A percentile compares a stretch with the other conserved stretches of the same genome.
Evolutionary conservation across 2,329 filamentous ascomycete species (phyloP).

Genomic region (Aspergillus costaricaensis): DNA sequence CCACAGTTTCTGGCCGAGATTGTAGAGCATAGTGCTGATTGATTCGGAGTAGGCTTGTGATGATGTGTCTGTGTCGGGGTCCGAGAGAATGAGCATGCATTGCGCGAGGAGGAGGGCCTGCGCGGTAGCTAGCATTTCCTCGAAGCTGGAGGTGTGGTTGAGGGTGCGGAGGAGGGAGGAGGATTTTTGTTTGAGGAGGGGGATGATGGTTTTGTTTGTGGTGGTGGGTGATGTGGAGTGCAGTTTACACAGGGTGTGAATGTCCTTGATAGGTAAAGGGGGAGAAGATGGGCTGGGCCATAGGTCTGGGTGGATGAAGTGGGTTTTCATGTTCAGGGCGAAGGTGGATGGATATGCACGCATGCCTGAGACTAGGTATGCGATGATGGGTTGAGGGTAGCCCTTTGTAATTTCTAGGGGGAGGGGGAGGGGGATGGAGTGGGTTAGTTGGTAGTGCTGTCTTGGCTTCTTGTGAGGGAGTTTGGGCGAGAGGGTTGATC

Average conservation of each 20-base stretch:
- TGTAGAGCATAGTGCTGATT: conserved; percentile 19
- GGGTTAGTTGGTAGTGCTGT: not conserved
- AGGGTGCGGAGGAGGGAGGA: conserved; percentile 15
- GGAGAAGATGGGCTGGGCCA: conserved; percentile 14
- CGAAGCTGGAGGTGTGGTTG: conserved; percentile 20
- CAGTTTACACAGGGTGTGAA: conserved; percentile 24
- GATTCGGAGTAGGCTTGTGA: conserved; percentile 17
- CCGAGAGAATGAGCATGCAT: conserved; percentile 26
- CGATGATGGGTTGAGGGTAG: conserved; percentile 22
- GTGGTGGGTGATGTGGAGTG: conserved; percentile 4
- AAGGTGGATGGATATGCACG: conserved; percentile 21
- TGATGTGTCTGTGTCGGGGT: not conserved
- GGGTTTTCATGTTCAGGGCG: conserved; percentile 21
- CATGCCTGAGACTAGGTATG: conserved; percentile 25
- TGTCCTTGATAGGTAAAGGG: conserved; percentile 19
- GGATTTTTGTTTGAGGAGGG: conserved; percentile 18
- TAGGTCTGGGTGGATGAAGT: conserved; percentile 30
- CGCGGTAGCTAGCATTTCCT: conserved; percentile 26
- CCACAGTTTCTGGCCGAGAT: conserved; percentile 27
- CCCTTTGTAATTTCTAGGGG: conserved; percentile 28
- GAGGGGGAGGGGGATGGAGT: conserved; percentile 14
- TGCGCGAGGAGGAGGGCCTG: conserved; percentile 30
- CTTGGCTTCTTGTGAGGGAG: too few species aligned
- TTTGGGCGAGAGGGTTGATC: too few species aligned
- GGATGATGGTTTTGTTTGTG: not conserved